Conservation (phyloP, 371 early-diverging fungal species). For the Lichtheimia hyalospora region DNA sequence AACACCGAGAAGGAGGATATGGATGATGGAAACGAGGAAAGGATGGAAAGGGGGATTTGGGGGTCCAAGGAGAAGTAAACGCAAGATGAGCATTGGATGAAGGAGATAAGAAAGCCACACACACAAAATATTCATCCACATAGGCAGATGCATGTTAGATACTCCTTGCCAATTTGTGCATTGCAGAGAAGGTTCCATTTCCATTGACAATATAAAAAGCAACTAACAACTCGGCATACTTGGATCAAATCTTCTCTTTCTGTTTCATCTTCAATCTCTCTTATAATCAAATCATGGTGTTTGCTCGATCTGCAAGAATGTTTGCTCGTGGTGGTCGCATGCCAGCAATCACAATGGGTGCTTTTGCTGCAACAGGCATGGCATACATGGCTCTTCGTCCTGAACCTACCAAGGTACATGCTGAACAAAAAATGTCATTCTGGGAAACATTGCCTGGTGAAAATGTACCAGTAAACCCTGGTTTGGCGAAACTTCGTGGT, state of each 20-base stretch:
- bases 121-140: not conserved
- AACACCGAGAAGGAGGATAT: too few species aligned
- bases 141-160: not conserved
- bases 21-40: too few species aligned
- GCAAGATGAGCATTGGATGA: not conserved
- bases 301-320: constrained; percentile 37
- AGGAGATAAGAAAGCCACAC: not conserved
- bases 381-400: constrained; percentile 24
- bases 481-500: constrained; percentile 45
- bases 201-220: not conserved
- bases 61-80: not conserved
- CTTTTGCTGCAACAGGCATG: constrained; percentile 36
- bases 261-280: not conserved
- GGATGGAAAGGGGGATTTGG: not conserved
- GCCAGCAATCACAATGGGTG: constrained; percentile 29
- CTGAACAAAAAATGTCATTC: constrained; percentile 39
- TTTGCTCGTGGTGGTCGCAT: constrained; percentile 23
- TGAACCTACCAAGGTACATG: constrained; percentile 30
- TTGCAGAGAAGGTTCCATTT: not conserved
- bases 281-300: constrained; percentile 12
- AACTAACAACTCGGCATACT: too few species aligned
- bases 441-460: constrained; percentile 51
- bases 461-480: constrained; percentile 43
- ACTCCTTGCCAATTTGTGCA: constrained; percentile 4
- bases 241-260: not conserved